phyloP scores from a whole-genome alignment of 2,329 filamentous ascomycete genomes.

The Malbranchea zuffiana region DNA sequence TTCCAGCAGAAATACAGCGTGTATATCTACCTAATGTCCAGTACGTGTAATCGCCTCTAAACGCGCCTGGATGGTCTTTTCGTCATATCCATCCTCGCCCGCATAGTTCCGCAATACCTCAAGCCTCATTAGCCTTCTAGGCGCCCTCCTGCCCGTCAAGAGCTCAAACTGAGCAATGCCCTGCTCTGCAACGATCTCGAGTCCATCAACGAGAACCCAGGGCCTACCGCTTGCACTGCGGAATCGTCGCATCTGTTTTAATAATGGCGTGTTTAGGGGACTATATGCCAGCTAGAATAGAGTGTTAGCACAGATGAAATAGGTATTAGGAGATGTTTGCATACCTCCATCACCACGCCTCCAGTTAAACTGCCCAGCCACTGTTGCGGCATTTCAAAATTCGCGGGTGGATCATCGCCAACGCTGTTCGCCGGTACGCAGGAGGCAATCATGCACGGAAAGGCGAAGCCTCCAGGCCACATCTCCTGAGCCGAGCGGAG shows the following conservation, averaged over 20 bases:
- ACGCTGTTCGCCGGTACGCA: constrained; percentile 31
- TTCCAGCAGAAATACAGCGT: too few species aligned
- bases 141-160: constrained; percentile 30
- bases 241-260: constrained; percentile 22
- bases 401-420: constrained; percentile 25
- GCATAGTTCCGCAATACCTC: constrained; percentile 28
- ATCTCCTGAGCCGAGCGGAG: constrained; percentile 22
- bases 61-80: constrained; percentile 3
- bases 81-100: constrained; percentile 22
- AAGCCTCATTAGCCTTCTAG: constrained; percentile 28
- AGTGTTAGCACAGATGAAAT: background rate
- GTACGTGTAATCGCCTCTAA: constrained; percentile 1
- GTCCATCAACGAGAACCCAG: constrained; percentile 32
- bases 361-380: constrained; percentile 32
- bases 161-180: constrained; percentile 33
- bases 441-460: constrained; percentile 31
- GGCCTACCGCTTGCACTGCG: constrained; percentile 28
- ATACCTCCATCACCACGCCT: constrained; percentile 33
- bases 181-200: constrained; percentile 32
- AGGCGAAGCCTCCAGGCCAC: constrained; percentile 27
- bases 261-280: constrained; percentile 29
- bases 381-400: constrained; percentile 26
- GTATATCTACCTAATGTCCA: background rate
- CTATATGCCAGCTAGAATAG: constrained; percentile 29
- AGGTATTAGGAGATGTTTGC: constrained; percentile 4